Base-by-base conservation (phyloP, 2,329 filamentous ascomycete genomes). In the Sclerotinia subarctica region DNA sequence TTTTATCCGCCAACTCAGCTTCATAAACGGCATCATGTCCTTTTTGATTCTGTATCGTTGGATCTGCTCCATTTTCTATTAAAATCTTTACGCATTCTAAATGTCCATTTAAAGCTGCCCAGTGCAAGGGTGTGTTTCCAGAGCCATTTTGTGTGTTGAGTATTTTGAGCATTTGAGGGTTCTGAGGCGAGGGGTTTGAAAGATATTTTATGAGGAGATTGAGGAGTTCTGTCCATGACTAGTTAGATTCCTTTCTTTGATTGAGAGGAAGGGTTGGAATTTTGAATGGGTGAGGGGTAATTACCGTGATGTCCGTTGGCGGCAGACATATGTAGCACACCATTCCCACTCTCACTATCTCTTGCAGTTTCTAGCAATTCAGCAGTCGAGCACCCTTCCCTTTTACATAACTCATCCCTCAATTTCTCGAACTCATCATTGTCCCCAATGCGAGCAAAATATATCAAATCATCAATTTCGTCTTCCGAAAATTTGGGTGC, bases 121-220 rank as follows among this genome's bases (percentile, higher is more conserved):
- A 98, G 80, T 99, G 95, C 68, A 99, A 82, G 0, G 93, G 87
- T 0, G 94, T 97, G 81, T 97, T 98, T 56, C 93, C 94, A 57
- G 91, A 90, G 70, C 88, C 82, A 76, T 99, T 99, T 70, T 86
- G 83, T 2, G 84, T 82, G 74, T 93, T 90, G 32, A 93, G 78
- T 72, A 89, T 87, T 0, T 83, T 66, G n/a, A 77, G 71, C 72
- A 76, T 74, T 1, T 71, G 67, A 4, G 71, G 70, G 24, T 71
- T 76, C 59, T 77, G 75, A 5, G 74, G 74, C 11, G 75, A 64
- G 13, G 73, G 71, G 32, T 76, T 71, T 15, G 77, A 74, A 1
- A 59, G 53, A 24, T 84, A 77, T 35, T 77, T 75, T 70, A 79
- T 79, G 51, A 86, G 78, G 17, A 84, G 82, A 76, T 82, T 74